phyloP scores from a whole-genome alignment of 2,329 filamentous ascomycete species.

The Colletotrichum brevisporum region DNA sequence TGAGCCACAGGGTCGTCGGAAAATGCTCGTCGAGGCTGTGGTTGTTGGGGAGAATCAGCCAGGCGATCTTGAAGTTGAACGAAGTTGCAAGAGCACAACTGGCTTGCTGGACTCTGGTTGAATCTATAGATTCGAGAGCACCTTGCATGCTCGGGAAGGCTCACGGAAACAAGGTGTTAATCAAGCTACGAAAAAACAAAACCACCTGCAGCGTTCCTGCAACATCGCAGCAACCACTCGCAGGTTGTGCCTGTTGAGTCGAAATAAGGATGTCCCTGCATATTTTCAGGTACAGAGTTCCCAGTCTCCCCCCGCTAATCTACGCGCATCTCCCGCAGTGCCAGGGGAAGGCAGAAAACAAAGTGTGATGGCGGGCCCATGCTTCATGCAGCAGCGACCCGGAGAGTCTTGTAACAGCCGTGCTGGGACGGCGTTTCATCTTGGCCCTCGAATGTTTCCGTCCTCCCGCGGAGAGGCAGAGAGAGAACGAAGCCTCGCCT shows the following conservation, averaged over 20 bases:
- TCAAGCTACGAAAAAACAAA: not conserved
- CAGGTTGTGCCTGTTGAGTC: not conserved
- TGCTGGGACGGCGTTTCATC: conserved; percentile 39
- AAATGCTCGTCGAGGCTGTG: too few relatives aligned
- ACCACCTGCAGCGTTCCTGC: not conserved
- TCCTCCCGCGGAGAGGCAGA: not conserved
- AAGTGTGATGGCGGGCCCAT: conserved; percentile 33
- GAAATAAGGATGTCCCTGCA: conserved; percentile 24
- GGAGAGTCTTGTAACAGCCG: conserved; percentile 31
- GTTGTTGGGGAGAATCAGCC: too few relatives aligned
- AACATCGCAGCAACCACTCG: conserved; percentile 5
- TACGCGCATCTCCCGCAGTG: conserved; percentile 25
- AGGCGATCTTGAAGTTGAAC: too few relatives aligned
- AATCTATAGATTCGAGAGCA: too few relatives aligned
- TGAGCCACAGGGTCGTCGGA: not conserved
- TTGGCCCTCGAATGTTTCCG: conserved; percentile 35
- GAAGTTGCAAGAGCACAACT: too few relatives aligned
- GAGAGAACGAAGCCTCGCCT: not conserved
- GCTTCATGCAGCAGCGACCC: conserved; percentile 31
- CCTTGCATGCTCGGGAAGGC: too few relatives aligned
- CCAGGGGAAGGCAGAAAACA: not conserved
- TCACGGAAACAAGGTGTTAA: not conserved
- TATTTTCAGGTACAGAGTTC: conserved; percentile 21
- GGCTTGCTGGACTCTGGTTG: too few relatives aligned
- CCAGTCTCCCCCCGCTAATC: conserved; percentile 14